Base-by-base conservation (phyloP, 148 eudicot genomes). In the Euryodendron excelsum region DNA sequence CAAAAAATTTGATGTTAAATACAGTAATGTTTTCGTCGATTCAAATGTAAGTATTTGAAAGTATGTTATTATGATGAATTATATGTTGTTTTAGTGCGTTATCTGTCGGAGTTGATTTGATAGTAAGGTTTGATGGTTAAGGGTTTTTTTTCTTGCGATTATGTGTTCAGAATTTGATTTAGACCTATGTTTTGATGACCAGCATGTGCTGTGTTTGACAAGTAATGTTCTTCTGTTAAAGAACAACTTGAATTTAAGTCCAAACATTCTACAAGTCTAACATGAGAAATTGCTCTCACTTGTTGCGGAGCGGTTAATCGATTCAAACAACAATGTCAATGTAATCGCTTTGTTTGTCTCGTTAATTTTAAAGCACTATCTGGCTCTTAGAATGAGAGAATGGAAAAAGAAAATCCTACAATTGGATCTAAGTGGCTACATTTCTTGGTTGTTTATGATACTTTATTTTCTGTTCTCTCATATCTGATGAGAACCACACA, bases 211-310 rank as follows among this genome's bases (percentile, higher is more conserved):
- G 7, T 58, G 48, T 82, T 65, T 84, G 59, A 25, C 53, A 94
- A 97, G 97, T 84, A 94, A 94, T 75, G 91, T 94, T 60, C 92
- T 94, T 63, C 82, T 90, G 76, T 80, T 94, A 80, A 92, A 81
- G 89, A 92, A 94, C 79, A 85, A 85, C 80, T 83, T 94, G 84
- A 92, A 86, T 58, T 84, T 92, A 85, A 87, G 78, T 68, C 81
- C 89, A 31, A 94, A 94, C 64, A 82, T 86, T 50, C 75, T 80
- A 48, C 93, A 94, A 80, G 92, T 92, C 69, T 92, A 97, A 3
- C 97, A 94, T 85, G 92, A 94, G 88, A 94, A 89, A 77, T 83
- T 94, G 82, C 94, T 94, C 47, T 88, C 94, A 3, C 89, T 94
- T 77, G 94, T 94, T 69, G 98, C 98, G 27, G 97, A 92, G 76